These are phyloP conservation scores for Lycium barbarum DNA, from an alignment of 257 asterid species.

Conservation along the genomic window DNA sequence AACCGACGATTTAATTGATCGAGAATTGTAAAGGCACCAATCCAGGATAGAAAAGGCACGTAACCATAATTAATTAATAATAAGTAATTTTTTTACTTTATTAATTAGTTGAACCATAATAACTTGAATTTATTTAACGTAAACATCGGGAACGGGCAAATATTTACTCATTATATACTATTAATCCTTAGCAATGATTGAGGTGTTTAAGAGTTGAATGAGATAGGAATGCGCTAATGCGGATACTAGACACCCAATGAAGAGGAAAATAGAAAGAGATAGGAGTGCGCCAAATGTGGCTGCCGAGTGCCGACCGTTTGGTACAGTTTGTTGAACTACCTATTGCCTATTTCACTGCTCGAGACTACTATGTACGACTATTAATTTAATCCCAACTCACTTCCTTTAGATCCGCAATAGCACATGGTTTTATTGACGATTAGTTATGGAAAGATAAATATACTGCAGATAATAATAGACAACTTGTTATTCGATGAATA, in stretches of 20 bases:
- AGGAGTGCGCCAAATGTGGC: not conserved
- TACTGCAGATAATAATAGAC: not conserved
- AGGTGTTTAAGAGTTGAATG: not conserved
- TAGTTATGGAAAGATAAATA: not conserved
- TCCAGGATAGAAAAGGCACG: too few relatives aligned
- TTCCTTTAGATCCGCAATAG: not conserved
- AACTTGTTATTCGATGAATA: not conserved
- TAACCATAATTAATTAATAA: too few relatives aligned
- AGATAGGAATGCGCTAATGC: not conserved
- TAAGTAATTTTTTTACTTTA: too few relatives aligned
- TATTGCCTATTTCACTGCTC: not conserved
- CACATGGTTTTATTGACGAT: not conserved
- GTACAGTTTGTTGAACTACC: constrained; percentile 22
- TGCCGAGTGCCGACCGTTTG: constrained; percentile 6
- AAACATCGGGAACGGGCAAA: too few relatives aligned
- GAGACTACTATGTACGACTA: not conserved
- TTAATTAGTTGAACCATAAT: too few relatives aligned
- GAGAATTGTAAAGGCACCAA: too few relatives aligned
- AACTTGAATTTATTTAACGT: too few relatives aligned
- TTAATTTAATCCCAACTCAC: not conserved
- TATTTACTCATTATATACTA: too few relatives aligned
- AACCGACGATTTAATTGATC: too few relatives aligned
- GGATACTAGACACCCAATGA: too few relatives aligned
- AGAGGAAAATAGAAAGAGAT: not conserved
- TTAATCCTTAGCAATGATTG: not conserved